These are phyloP conservation scores for Cryptosporidium muris DNA, from an alignment of 169 alveolate species.

Conservation along the genomic window DNA sequence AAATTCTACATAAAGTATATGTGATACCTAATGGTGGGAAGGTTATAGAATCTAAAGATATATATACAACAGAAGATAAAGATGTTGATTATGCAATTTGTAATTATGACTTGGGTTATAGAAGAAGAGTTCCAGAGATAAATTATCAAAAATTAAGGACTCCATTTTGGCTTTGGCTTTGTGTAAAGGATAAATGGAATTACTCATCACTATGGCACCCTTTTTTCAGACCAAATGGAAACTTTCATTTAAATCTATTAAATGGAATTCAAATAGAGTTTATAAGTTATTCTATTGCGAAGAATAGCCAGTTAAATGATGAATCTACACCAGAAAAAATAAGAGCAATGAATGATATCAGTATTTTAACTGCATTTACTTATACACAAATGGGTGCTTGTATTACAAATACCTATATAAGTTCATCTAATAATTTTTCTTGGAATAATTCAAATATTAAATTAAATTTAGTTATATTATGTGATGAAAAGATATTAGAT, in stretches of 20 bases:
- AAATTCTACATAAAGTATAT: slow-evolving; percentile 5
- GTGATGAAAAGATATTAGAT: neutral
- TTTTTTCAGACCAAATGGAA: slow-evolving; percentile 66
- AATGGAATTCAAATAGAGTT: slow-evolving; percentile 4
- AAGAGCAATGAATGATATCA: slow-evolving; percentile 28
- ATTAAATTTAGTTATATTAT: slow-evolving; percentile 4
- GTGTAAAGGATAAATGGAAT: slow-evolving; percentile 61
- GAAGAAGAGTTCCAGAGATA: slow-evolving; percentile 15
- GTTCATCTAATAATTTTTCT: neutral
- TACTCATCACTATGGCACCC: slow-evolving; percentile 68
- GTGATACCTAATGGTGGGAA: slow-evolving; percentile 20
- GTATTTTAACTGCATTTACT: slow-evolving; percentile 41
- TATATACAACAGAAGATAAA: slow-evolving; percentile 4
- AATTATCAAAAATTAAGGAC: slow-evolving; percentile 51
- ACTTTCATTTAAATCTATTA: slow-evolving; percentile 9
- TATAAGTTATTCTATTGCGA: slow-evolving; percentile 15
- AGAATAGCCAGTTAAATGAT: neutral
- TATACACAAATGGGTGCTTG: slow-evolving; percentile 59
- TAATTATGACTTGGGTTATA: slow-evolving; percentile 40
- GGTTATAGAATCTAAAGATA: neutral
- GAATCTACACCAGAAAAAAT: slow-evolving; percentile 30
- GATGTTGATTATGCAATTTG: slow-evolving; percentile 47
- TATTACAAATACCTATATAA: neutral
- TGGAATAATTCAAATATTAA: neutral
- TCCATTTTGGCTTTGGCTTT: slow-evolving; percentile 69